phyloP scores from a whole-genome alignment of 1,139 yeast species.

The Maudiozyma humilis region DNA sequence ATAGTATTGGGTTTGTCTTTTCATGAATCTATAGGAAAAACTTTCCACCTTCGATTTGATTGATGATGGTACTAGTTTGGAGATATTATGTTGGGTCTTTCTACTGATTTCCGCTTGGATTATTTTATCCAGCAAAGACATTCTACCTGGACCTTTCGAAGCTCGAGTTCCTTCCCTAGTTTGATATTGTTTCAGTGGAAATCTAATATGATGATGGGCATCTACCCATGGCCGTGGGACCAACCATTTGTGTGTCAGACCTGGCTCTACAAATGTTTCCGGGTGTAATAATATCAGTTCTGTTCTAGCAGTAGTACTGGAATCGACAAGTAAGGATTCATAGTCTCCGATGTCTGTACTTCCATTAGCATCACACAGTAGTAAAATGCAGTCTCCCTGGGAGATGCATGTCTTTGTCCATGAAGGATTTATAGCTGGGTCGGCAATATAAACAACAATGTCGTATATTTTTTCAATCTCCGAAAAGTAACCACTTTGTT shows the following conservation, averaged over 20 bases:
- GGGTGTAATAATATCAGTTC: conserved; percentile 81
- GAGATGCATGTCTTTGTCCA: conserved; percentile 93
- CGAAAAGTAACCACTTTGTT: conserved; percentile 81
- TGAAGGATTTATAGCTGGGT: conserved; percentile 68
- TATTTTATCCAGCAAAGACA: conserved; percentile 24
- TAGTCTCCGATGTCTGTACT: conserved; percentile 76
- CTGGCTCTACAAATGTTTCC: conserved; percentile 74
- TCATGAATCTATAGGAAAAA: conserved; percentile 27
- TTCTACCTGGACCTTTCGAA: conserved; percentile 6
- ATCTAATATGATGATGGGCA: conserved; percentile 83
- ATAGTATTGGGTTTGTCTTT: conserved; percentile 30
- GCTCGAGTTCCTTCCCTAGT: not conserved
- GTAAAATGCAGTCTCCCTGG: conserved; percentile 83
- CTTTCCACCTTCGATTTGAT: conserved; percentile 31
- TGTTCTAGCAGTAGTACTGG: conserved; percentile 80
- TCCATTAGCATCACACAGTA: conserved; percentile 62
- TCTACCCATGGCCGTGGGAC: conserved; percentile 83
- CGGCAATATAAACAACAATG: conserved; percentile 81
- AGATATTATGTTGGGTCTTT: conserved; percentile 28
- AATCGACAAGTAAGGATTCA: conserved; percentile 64
- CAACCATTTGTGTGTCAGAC: conserved; percentile 79
- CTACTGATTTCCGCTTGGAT: conserved; percentile 28
- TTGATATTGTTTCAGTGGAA: conserved; percentile 18
- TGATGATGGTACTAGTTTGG: conserved; percentile 28
- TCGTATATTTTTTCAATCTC: conserved; percentile 85